These are phyloP conservation scores for Asclepias syriaca DNA, from an alignment of 257 asterid genomes.

Conservation along the genomic window DNA sequence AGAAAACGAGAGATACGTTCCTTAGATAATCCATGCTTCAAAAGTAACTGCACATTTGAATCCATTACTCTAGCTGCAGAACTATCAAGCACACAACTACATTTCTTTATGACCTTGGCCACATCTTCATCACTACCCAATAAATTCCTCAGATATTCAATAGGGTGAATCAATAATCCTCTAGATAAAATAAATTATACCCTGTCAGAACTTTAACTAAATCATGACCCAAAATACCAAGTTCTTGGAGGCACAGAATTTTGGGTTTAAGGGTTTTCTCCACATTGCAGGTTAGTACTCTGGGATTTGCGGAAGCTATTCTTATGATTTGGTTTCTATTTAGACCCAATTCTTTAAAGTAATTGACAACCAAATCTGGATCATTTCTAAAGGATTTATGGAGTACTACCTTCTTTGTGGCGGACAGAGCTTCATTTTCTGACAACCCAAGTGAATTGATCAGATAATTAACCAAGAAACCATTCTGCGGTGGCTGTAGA, in stretches of 20 bases:
- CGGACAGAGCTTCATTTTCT: conserved; percentile 20
- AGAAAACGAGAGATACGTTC: conserved; percentile 4
- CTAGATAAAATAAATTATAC: neutral
- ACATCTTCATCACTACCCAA: conserved; percentile 16
- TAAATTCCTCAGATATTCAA: conserved; percentile 15
- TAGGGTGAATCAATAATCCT: conserved; percentile 7
- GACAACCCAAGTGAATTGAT: conserved; percentile 24
- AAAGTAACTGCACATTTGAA: conserved; percentile 9
- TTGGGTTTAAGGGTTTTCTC: conserved; percentile 25
- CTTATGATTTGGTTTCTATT: conserved; percentile 16
- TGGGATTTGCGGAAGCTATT: conserved; percentile 6
- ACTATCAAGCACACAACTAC: conserved; percentile 6
- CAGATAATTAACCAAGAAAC: conserved; percentile 16
- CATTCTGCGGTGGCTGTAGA: neutral
- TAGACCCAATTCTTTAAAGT: conserved; percentile 24
- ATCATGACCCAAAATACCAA: conserved; percentile 19
- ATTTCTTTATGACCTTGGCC: conserved; percentile 12
- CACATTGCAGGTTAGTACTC: conserved; percentile 9
- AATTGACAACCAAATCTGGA: conserved; percentile 19
- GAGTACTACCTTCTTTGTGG: conserved; percentile 2
- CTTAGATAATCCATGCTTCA: conserved; percentile 11
- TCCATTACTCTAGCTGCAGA: neutral
- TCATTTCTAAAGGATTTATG: conserved; percentile 3
- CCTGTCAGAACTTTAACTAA: conserved; percentile 11
- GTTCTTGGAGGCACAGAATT: conserved; percentile 11